Percentiles rank a stretch among this genome's conserved stretches.
These are phyloP conservation scores for Ceratobasidium sp. DNA, from an alignment of 1,284 basidiomycete species.

Conservation along the genomic window DNA sequence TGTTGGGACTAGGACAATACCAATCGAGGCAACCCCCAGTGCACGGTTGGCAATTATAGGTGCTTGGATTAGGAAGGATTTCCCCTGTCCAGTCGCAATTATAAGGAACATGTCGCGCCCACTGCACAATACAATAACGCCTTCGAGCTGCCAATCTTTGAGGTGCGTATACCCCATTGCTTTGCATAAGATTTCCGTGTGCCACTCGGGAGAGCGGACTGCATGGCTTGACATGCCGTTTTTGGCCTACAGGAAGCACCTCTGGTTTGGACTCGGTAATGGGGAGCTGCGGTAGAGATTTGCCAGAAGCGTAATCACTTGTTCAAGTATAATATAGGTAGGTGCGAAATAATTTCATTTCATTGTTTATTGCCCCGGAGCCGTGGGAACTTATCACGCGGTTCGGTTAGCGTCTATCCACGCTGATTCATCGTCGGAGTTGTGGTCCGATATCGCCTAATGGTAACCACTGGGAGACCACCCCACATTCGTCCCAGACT, in stretches of 20 bases:
- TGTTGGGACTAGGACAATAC: not conserved
- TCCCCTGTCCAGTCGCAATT: not conserved
- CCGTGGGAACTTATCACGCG: not conserved
- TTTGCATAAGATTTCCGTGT: not conserved
- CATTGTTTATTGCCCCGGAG: not conserved
- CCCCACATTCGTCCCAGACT: not conserved
- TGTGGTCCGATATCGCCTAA: not conserved
- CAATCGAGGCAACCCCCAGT: not conserved
- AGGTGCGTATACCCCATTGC: not conserved
- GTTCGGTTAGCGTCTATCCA: not conserved
- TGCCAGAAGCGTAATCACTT: not conserved
- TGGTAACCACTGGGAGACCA: not conserved
- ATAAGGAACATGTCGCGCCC: not conserved
- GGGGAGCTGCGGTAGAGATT: not conserved
- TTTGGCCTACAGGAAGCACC: not conserved
- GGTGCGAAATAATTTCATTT: not conserved
- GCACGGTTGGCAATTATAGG: not conserved
- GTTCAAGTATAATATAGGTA: not conserved
- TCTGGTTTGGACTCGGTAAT: not conserved
- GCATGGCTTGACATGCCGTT: not conserved
- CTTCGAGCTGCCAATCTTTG: not conserved
- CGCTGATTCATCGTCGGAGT: not conserved
- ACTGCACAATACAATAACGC: not conserved
- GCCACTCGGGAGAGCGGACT: not conserved
- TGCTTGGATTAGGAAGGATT: constrained; percentile 1